A percentile compares a stretch with the other conserved stretches of the same genome.
These are phyloP conservation scores for Urtica urens DNA, from an alignment of 306 rosid genomes.

Conservation along the genomic window DNA sequence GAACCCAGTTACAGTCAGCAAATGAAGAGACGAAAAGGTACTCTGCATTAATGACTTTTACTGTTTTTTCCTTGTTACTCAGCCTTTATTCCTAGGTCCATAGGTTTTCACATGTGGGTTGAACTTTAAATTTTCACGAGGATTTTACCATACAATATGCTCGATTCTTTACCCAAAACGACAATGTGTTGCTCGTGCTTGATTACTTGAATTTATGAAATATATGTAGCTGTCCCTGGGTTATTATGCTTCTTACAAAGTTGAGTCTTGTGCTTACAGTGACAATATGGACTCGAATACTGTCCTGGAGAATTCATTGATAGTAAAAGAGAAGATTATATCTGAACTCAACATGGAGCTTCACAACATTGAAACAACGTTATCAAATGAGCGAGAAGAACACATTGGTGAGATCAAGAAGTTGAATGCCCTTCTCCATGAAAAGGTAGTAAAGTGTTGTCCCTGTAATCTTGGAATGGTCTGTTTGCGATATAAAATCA, in stretches of 20 bases:
- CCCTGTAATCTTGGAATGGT: background rate
- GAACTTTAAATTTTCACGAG: too few species aligned
- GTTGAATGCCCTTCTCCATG: constrained; percentile 62
- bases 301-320: constrained; percentile 80
- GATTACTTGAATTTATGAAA: too few species aligned
- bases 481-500: background rate
- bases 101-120: too few species aligned
- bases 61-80: background rate
- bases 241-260: too few species aligned
- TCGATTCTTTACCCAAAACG: too few species aligned
- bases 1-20: constrained; percentile 67
- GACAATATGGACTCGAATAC: constrained; percentile 66
- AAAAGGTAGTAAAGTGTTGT: constrained; percentile 36
- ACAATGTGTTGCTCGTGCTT: too few species aligned
- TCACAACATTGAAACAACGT: constrained; percentile 74
- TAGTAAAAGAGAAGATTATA: constrained; percentile 84
- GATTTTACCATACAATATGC: too few species aligned
- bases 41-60: background rate
- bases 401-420: constrained; percentile 82
- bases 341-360: constrained; percentile 95
- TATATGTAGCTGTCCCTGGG: too few species aligned
- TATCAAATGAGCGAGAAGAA: constrained; percentile 77
- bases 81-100: background rate
- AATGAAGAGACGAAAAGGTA: constrained; percentile 81
- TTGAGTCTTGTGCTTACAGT: constrained; percentile 39